Base-by-base conservation (phyloP, 768 basidiomycete genomes). In the Saitozyma sp. region DNA sequence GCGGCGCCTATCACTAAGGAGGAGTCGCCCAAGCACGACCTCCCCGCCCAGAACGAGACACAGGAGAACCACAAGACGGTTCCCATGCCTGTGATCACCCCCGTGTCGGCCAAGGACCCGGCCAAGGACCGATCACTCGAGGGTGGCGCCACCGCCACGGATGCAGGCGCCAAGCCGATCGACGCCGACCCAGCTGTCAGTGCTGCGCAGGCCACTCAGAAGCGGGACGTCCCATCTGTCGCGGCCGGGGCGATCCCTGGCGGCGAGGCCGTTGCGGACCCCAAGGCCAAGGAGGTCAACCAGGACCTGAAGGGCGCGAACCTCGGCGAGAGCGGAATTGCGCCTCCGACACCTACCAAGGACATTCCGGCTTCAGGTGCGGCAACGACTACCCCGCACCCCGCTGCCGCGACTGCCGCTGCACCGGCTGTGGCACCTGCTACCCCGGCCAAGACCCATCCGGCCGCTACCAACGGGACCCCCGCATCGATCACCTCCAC, bases 1-100 rank as follows among this genome's bases (percentile, higher is more conserved):
- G 17, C n/a, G 6, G 8, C 49, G 9, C 9, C 13, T 38, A 59
- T 20, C 39, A 16, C 48, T 9, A 53, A 54, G n/a, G 61, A 49
- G 38, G n/a, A 11, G 13, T 46, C 45, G 45, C 11, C 48, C n/a
- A 56, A 61, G 14, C 48, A 72, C 63, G 75, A 76, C 51, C 59
- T 79, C 41, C 76, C 73, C 9, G 74, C 74, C 41, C 78, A 79
- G 62, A 54, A 68, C 64, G 78, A 76, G 62, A 74, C 73, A 41
- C 63, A 56, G 17, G 64, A 65, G 39, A 73, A 77, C 61, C 78
- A 79, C 71, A 64, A 70, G 52, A 39, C 48, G 49, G 66, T 79
- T 9, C 78, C 78, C 10, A 64, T 64, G 55, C 78, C 78, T 4
- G 61, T 71, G 51, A 76, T 79, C 61, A 74, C 68, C 29, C 56